Evolutionary conservation across 2,329 filamentous ascomycete species (phyloP).

Genomic region (Cercospora sojina): DNA sequence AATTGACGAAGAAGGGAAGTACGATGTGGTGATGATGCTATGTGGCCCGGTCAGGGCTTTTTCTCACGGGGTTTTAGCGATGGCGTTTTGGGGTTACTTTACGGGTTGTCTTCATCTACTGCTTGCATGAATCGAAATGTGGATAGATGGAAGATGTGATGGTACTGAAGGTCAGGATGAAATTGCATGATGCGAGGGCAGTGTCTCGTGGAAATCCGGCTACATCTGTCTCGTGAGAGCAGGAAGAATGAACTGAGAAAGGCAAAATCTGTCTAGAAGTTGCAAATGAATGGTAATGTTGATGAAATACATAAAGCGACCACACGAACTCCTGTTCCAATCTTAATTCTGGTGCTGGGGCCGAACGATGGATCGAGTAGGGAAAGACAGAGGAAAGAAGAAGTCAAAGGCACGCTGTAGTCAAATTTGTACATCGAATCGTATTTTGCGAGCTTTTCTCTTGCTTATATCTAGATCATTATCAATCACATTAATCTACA

Average conservation of each 20-base stretch:
- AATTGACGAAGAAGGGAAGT: slow-evolving; percentile 46
- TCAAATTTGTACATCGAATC: slow-evolving; percentile 1
- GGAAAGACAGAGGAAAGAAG: no score
- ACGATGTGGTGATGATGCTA: slow-evolving; percentile 41
- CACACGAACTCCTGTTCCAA: not conserved
- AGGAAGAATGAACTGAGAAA: not conserved
- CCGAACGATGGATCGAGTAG: no score
- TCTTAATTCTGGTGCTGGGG: not conserved
- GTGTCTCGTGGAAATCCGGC: not conserved
- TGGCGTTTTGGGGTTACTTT: not conserved
- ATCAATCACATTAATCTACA: not conserved
- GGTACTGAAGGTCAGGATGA: not conserved
- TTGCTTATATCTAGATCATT: not conserved
- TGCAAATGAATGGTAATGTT: not conserved
- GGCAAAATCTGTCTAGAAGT: not conserved
- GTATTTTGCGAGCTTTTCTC: not conserved
- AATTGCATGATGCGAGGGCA: not conserved
- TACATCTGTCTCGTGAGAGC: not conserved
- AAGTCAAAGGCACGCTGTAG: not conserved
- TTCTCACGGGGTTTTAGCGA: slow-evolving; percentile 7
- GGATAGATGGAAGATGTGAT: not conserved
- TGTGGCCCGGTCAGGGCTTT: not conserved
- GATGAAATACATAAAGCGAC: not conserved
- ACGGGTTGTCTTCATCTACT: not conserved
- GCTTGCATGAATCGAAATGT: not conserved